Percentiles rank a stretch among this genome's conserved stretches.
Conservation (phyloP, 179 eudicot species). For the Drosera spatulata region DNA sequence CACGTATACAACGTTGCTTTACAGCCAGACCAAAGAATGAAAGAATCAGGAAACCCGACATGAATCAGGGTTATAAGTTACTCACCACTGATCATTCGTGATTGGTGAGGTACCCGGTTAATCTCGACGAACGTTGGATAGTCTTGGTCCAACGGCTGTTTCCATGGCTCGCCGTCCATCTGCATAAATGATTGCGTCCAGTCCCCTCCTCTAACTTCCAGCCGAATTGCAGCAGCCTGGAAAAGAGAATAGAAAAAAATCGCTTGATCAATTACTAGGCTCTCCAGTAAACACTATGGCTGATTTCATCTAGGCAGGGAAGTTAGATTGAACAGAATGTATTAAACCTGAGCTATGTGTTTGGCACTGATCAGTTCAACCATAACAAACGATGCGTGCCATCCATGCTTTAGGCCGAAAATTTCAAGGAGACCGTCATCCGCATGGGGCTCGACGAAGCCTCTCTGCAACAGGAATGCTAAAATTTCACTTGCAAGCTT, state of each 20-base stretch:
- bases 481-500: not conserved
- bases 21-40: no score
- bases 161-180: conserved; percentile 99
- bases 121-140: conserved; percentile 77
- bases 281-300: no score
- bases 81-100: conserved; percentile 56
- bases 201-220: conserved; percentile 87
- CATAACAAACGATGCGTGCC: conserved; percentile 99
- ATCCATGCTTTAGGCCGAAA: conserved; percentile 92
- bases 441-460: conserved; percentile 82
- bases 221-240: conserved; percentile 75
- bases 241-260: not conserved
- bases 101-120: conserved; percentile 58
- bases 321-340: not conserved
- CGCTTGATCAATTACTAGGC: not conserved
- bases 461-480: conserved; percentile 39
- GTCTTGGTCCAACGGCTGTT: conserved; percentile 62
- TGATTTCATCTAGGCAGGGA: no score
- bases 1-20: no score
- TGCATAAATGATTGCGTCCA: conserved; percentile 71
- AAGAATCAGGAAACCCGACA: no score
- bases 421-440: conserved; percentile 94
- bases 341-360: conserved; percentile 75
- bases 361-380: conserved; percentile 83
- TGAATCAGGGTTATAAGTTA: not conserved